Evolutionary conservation across 2,329 filamentous ascomycete species (phyloP).

Genomic region (Ceratocystis cubensis): DNA sequence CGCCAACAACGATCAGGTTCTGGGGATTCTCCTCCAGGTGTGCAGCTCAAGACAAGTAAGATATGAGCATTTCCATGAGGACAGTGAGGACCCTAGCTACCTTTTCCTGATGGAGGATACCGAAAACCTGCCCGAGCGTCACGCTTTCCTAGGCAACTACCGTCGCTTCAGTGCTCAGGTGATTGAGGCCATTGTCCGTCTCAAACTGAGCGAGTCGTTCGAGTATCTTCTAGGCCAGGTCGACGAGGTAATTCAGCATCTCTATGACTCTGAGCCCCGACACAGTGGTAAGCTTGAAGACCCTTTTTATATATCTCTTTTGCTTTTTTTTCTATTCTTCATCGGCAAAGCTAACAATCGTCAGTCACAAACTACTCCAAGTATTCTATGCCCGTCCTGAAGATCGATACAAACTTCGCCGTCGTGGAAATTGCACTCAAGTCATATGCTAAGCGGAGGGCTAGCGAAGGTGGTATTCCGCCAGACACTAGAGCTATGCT

Average conservation of each 20-base stretch:
- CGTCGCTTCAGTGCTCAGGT: constrained; percentile 77
- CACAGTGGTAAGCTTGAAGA: constrained; percentile 46
- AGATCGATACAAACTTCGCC: constrained; percentile 77
- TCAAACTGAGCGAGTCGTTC: constrained; percentile 73
- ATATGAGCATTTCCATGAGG: constrained; percentile 76
- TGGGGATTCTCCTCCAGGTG: constrained; percentile 66
- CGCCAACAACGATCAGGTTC: constrained; percentile 45
- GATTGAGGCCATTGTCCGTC: constrained; percentile 73
- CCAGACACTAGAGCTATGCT: constrained; percentile 7
- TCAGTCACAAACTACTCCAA: constrained; percentile 50
- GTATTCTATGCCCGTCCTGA: constrained; percentile 58
- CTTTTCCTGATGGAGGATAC: constrained; percentile 85
- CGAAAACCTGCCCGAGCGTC: constrained; percentile 83
- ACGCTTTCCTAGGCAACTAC: constrained; percentile 93
- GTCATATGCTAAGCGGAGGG: constrained; percentile 71
- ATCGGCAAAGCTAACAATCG: not conserved
- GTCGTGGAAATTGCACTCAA: constrained; percentile 81
- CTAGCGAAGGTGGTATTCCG: constrained; percentile 12
- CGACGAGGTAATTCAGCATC: constrained; percentile 57
- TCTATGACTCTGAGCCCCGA: constrained; percentile 57
- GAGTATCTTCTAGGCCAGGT: constrained; percentile 74
- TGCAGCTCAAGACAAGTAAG: constrained; percentile 74
- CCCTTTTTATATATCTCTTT: not conserved
- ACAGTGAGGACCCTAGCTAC: constrained; percentile 66
- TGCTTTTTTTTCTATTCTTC: not conserved